Evolutionary conservation across 805 yeast species (phyloP), one percentile per base, ranked within the genome.

Genomic region (Teunomyces stri): DNA sequence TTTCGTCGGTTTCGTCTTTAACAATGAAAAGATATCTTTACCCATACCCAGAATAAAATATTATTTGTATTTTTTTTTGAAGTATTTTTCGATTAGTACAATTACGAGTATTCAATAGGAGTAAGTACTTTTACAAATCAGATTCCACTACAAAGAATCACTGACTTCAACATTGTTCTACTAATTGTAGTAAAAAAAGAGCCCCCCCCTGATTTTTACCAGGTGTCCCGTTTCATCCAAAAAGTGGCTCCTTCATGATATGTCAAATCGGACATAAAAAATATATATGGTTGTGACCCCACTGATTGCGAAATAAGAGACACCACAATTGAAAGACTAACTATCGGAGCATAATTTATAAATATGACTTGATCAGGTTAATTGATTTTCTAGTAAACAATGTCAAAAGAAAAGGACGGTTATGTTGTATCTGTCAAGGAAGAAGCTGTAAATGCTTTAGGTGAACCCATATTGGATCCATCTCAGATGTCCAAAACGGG

Each of bases 21-120:
- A 20, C 21, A 27, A 27, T 27, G 40, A 37, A 22, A 37, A 37
- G 40, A 37, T 37, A 22, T 37, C 40, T 22, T 37, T 37, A 37
- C 40, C 25, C 40, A 37, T 37, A 20, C 10, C 27, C 27, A 9
- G 27, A 9, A 25, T 2, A 9, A 11, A 7, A 22, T 3, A 34
- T 16, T 16, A 16, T 12, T 35, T 6, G 4, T 11, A 13, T 4
- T 35, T 35, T 35, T 35, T 12, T 35, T 3, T 20, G 3, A n/a
- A 16, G 25, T 31, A 16, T 35, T 35, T 35, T 18, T 35, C n/a
- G n/a, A 6, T 16, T 16, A 16, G 10, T 16, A 9, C 13, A 21
- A 21, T 21, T 21, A 21, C 2, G 6, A 21, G 25, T 7, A 21
- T 21, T 6, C 25, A 7, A 21, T 21, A 5, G 9, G 16, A 3